phyloP scores from a whole-genome alignment of 495 filamentous ascomycete genomes.

The Talaromyces trachyspermus region DNA sequence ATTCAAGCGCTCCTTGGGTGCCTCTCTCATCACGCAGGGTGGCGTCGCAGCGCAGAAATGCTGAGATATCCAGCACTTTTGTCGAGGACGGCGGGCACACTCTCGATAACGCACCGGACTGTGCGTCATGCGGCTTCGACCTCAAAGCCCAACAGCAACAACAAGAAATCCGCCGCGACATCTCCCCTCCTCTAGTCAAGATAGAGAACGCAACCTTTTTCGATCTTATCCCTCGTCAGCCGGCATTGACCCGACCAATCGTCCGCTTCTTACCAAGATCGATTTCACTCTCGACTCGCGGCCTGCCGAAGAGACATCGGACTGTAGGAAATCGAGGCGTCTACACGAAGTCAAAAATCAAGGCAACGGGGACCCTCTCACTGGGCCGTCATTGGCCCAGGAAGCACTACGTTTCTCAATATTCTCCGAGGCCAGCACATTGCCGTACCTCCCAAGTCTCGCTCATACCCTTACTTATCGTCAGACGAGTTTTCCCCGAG shows the following conservation, averaged over 20 bases:
- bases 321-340: too few relatives aligned
- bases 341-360: constrained; percentile 9
- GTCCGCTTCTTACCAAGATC: constrained; percentile 60
- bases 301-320: too few relatives aligned
- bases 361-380: constrained; percentile 32
- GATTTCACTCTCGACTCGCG: constrained; percentile 56
- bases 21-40: too few relatives aligned
- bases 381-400: constrained; percentile 71
- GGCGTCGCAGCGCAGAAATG: constrained; percentile 1
- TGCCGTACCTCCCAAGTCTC: constrained; percentile 61
- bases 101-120: not conserved
- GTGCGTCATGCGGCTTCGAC: not conserved
- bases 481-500: constrained; percentile 50
- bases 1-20: too few relatives aligned
- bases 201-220: constrained; percentile 68
- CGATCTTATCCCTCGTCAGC: constrained; percentile 59
- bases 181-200: constrained; percentile 7
- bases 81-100: not conserved
- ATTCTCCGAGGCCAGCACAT: constrained; percentile 67
- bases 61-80: not conserved
- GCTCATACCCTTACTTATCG: constrained; percentile 68
- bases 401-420: constrained; percentile 70
- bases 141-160: not conserved
- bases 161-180: constrained; percentile 5
- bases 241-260: constrained; percentile 26